Evolutionary conservation across 2,329 filamentous ascomycete genomes (phyloP).

Genomic region (Phyllosticta citrichinensis): DNA sequence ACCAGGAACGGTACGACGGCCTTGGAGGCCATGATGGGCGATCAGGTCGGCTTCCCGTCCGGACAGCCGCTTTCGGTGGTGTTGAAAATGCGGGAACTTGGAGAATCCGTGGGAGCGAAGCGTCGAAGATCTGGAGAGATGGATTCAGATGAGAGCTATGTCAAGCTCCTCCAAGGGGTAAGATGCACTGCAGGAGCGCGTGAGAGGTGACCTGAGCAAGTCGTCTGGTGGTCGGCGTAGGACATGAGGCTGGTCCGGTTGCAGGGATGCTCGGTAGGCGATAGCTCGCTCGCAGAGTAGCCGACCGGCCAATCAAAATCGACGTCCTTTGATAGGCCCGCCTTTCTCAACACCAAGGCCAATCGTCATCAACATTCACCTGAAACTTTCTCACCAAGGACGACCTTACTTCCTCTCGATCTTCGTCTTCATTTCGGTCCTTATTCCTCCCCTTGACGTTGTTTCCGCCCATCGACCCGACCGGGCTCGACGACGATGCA

Average conservation of each 20-base stretch:
- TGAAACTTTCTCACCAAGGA: not conserved
- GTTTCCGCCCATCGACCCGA: too few species aligned
- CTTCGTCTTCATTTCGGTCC: too few species aligned
- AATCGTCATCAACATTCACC: not conserved
- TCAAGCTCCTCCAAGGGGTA: not conserved
- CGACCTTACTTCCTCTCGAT: too few species aligned
- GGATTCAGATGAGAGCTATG: not conserved
- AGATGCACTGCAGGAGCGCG: not conserved
- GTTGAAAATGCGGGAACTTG: not conserved
- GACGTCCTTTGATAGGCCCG: not conserved
- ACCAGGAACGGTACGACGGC: conserved; percentile 74
- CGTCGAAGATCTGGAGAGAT: not conserved
- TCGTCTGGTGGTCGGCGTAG: not conserved
- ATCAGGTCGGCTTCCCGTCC: not conserved
- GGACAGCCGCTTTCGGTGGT: not conserved
- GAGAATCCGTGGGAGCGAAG: not conserved
- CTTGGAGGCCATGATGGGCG: conserved; percentile 54
- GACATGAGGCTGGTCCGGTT: not conserved
- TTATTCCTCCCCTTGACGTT: too few species aligned
- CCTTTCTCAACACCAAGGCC: not conserved
- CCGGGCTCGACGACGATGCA: too few species aligned
- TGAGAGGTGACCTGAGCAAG: not conserved
- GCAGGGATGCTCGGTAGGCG: not conserved
- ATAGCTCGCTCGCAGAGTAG: not conserved
- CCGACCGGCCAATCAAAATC: not conserved